Evolutionary conservation across 2,329 filamentous ascomycete species (phyloP).

Genomic region (Pseudocercospora eumusae): DNA sequence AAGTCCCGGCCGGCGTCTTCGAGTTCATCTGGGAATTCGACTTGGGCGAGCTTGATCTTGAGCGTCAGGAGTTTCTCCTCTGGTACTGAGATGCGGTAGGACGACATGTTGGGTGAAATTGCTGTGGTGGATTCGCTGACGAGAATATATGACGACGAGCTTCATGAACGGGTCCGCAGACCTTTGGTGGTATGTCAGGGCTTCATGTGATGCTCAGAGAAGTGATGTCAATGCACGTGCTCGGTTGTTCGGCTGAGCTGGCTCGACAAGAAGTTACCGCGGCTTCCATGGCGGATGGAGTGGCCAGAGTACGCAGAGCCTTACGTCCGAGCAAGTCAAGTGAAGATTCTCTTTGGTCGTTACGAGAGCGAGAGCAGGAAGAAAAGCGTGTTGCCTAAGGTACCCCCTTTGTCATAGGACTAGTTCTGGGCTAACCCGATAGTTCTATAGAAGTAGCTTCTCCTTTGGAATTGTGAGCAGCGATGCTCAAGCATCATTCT

Average conservation of each 20-base stretch:
- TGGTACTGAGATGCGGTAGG: constrained; percentile 55
- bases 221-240: constrained; percentile 1
- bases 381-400: not conserved
- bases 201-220: not conserved
- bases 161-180: not conserved
- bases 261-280: not conserved
- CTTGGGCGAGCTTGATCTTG: constrained; percentile 55
- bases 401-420: too few species aligned
- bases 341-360: not conserved
- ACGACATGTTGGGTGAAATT: constrained; percentile 31
- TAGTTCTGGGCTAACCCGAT: too few species aligned
- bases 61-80: constrained; percentile 57
- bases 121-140: too few species aligned
- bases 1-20: constrained; percentile 56
- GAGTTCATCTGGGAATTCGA: constrained; percentile 44
- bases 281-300: not conserved
- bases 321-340: not conserved
- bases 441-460: too few species aligned
- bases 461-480: constrained; percentile 2
- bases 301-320: not conserved
- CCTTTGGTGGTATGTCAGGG: not conserved
- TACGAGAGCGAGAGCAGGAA: too few species aligned
- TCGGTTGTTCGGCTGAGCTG: constrained; percentile 1
- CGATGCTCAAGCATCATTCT: not conserved
- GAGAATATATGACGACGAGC: not conserved